Evolutionary conservation across 768 basidiomycete species (phyloP).

Genomic region (Pulveroboletus sp.): DNA sequence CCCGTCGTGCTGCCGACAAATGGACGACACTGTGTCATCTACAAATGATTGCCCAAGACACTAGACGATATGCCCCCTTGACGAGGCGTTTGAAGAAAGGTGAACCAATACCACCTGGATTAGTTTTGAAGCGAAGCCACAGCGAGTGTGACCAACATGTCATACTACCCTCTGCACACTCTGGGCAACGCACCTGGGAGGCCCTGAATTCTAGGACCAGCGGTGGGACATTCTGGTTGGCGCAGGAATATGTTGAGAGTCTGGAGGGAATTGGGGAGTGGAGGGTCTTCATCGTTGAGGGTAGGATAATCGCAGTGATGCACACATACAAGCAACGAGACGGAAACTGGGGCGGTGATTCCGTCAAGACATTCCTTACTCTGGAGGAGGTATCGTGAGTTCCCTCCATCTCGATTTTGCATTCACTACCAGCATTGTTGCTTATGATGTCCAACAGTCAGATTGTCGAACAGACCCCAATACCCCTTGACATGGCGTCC

Average conservation of each 20-base stretch:
- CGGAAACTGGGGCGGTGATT: neutral
- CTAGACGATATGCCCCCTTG: neutral
- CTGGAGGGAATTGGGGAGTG: neutral
- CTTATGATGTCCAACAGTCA: neutral
- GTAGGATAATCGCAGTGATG: neutral
- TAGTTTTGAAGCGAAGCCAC: neutral
- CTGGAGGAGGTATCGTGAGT: slow-evolving; percentile 2
- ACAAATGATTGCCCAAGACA: neutral
- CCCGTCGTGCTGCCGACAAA: neutral
- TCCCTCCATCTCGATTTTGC: too few species aligned
- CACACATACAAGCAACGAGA: neutral
- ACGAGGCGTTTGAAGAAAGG: neutral
- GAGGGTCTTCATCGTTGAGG: neutral
- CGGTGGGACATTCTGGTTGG: slow-evolving; percentile 1
- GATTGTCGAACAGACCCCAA: neutral
- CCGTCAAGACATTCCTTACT: neutral
- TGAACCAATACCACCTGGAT: neutral
- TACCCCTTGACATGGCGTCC: neutral
- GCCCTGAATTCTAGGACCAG: neutral
- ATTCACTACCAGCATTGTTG: too few species aligned
- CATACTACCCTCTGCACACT: neutral
- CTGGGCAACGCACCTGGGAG: neutral
- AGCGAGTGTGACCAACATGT: neutral
- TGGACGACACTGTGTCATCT: neutral
- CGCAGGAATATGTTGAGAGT: slow-evolving; percentile 2